These are phyloP conservation scores for Pulveroboletus sp. DNA, from an alignment of 768 basidiomycete genomes.

Conservation along the genomic window DNA sequence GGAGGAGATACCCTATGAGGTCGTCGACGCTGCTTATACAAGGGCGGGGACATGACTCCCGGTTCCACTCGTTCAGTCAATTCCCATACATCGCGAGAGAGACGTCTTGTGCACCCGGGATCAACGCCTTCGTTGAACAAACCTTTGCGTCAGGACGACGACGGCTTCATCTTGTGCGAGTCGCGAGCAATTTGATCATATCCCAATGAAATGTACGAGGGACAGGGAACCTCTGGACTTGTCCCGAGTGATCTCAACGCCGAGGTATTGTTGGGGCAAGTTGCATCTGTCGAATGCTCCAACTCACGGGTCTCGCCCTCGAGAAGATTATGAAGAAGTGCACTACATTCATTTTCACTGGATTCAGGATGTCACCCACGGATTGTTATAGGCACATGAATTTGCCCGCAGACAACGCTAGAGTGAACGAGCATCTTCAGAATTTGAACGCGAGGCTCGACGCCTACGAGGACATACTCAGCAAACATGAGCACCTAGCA, in stretches of 20 bases:
- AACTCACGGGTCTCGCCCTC: conserved; percentile 37
- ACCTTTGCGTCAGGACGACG: conserved; percentile 20
- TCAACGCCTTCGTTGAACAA: neutral
- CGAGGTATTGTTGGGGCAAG: conserved; percentile 22
- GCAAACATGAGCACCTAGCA: conserved; percentile 49
- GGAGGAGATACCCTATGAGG: conserved; percentile 37
- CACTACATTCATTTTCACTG: conserved; percentile 16
- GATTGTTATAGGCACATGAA: conserved; percentile 2
- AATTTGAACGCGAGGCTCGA: conserved; percentile 39
- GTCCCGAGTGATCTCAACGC: conserved; percentile 10
- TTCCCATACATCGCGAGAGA: conserved; percentile 30
- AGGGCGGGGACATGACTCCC: conserved; percentile 32
- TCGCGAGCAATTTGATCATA: conserved; percentile 30
- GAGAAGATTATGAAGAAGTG: conserved; percentile 54
- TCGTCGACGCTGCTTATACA: conserved; percentile 31
- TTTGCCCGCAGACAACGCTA: conserved; percentile 16
- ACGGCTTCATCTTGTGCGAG: conserved; percentile 29
- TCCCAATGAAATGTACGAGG: conserved; percentile 25
- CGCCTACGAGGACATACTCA: conserved; percentile 49
- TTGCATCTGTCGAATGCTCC: conserved; percentile 33
- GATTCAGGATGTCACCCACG: conserved; percentile 1
- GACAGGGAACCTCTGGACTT: conserved; percentile 18
- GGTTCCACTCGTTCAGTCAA: conserved; percentile 37
- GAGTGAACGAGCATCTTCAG: conserved; percentile 19
- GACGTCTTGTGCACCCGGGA: neutral